Evolutionary conservation across 768 basidiomycete species (phyloP).

Genomic region (Dioszegia aurantiaca): DNA sequence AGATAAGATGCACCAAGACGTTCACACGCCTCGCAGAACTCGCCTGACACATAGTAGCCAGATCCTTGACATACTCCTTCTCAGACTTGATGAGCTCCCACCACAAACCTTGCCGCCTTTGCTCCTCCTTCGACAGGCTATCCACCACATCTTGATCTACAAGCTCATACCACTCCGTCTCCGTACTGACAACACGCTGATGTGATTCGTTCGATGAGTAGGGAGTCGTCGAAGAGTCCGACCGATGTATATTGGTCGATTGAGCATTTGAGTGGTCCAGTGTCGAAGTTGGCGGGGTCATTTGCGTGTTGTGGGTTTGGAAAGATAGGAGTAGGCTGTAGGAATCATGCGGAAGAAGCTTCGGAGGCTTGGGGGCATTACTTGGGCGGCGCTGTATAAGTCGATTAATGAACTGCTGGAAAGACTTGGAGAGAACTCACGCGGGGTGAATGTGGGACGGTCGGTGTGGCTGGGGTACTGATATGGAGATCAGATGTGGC

Average conservation of each 20-base stretch:
- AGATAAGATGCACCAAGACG: background rate
- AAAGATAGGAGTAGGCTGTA: constrained; percentile 41
- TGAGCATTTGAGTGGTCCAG: constrained; percentile 1
- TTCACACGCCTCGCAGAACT: constrained; percentile 1
- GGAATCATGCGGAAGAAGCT: constrained; percentile 27
- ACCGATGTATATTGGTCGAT: background rate
- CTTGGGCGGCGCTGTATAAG: background rate
- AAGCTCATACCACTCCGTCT: constrained; percentile 48
- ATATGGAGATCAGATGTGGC: background rate
- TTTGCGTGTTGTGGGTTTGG: constrained; percentile 21
- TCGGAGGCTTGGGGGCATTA: constrained; percentile 11
- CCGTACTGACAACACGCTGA: constrained; percentile 9
- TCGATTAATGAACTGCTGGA: background rate
- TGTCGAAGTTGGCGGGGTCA: constrained; percentile 20
- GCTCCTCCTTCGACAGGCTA: constrained; percentile 30
- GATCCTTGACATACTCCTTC: constrained; percentile 43
- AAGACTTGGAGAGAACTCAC: constrained; percentile 5
- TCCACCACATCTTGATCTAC: constrained; percentile 31
- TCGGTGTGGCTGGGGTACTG: background rate
- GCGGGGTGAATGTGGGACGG: constrained; percentile 5
- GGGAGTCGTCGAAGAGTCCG: constrained; percentile 9
- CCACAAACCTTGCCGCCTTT: constrained; percentile 41
- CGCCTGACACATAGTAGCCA: constrained; percentile 39
- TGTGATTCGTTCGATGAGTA: background rate
- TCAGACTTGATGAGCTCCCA: constrained; percentile 47